Conservation (phyloP, 768 basidiomycete species). For the Tulasnella sp. region DNA sequence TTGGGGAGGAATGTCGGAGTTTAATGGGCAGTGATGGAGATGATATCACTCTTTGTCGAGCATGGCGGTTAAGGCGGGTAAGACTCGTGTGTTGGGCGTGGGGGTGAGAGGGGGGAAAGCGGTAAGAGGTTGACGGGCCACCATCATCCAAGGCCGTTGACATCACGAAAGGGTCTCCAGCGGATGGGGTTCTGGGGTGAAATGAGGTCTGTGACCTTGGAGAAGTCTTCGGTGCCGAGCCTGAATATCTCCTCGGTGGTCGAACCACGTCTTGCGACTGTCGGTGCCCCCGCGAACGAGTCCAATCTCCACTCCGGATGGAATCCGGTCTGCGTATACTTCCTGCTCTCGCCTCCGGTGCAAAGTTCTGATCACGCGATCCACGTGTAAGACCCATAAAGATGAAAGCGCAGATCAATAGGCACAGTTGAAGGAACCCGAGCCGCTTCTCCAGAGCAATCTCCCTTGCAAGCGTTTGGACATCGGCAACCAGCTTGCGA, state of each 20-base stretch:
- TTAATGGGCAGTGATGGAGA: constrained; percentile 3
- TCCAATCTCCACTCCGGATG: background rate
- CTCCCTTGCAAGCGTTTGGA: constrained; percentile 78
- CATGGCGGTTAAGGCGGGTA: background rate
- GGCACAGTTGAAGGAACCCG: constrained; percentile 79
- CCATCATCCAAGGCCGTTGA: background rate
- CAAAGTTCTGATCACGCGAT: constrained; percentile 37
- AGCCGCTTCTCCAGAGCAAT: constrained; percentile 85
- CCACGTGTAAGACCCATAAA: constrained; percentile 86
- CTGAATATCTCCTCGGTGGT: background rate
- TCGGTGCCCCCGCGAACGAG: background rate
- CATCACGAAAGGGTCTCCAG: background rate
- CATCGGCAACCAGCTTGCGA: constrained; percentile 58
- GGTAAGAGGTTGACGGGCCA: background rate
- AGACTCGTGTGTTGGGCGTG: background rate
- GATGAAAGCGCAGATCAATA: constrained; percentile 75
- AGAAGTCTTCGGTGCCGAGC: background rate
- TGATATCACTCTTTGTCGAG: background rate
- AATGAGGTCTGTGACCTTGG: background rate
- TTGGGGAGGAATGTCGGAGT: background rate
- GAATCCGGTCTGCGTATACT: background rate
- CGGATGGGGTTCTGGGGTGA: background rate
- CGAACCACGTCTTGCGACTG: background rate
- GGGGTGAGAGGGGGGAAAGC: background rate
- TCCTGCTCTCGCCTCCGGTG: background rate